Evolutionary conservation across 805 yeast genomes (phyloP), one percentile per base, ranked within the genome.

Genomic region (Priceomyces fermenticarens): DNA sequence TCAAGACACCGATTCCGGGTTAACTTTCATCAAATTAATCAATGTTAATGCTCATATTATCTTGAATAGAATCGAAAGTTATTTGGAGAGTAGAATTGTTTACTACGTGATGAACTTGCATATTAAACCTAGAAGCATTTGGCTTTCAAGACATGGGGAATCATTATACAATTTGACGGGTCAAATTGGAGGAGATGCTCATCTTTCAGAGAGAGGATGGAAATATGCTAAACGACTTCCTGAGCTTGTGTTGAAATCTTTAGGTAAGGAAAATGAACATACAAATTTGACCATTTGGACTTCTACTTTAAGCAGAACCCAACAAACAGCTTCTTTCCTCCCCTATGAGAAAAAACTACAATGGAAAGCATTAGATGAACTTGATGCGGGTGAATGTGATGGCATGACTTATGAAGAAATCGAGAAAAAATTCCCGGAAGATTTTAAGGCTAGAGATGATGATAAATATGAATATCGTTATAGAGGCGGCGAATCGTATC

Each of bases 311-410:
- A 80, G 74, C 47, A 75, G 99, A 63, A 91, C 99, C 5, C 93
- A 88, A 62, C 96, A 91, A 60, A 91, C 98, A 1, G 91, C 97
- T 1, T 79, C 85, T 44, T 75, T 73, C 58, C 72, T 91, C 52
- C 88, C 93, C 1, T 88, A 85, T 62, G 81, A 83, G 44, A 64
- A 63, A 43, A 83, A 89, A 59, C 72, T 89, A 49, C 85, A 83
- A 48, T 91, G 99, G 99, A 93, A 93, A 63, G 98, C 98, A 0
- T 70, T 91, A 51, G 98, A 91, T 61, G 99, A 91, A 66, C 76
- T 91, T 46, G 98, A 91, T 61, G 98, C 97, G 0, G 99, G 99
- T 9, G 90, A 88, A 16, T 91, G 98, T 62, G 99, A 91, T 63
- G 98, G 97, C 4, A 77, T 91, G 78, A 91, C 99, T 0, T 91